These are phyloP conservation scores for Mucor plumbeus DNA, from an alignment of 371 early-diverging fungal genomes.

Conservation along the genomic window DNA sequence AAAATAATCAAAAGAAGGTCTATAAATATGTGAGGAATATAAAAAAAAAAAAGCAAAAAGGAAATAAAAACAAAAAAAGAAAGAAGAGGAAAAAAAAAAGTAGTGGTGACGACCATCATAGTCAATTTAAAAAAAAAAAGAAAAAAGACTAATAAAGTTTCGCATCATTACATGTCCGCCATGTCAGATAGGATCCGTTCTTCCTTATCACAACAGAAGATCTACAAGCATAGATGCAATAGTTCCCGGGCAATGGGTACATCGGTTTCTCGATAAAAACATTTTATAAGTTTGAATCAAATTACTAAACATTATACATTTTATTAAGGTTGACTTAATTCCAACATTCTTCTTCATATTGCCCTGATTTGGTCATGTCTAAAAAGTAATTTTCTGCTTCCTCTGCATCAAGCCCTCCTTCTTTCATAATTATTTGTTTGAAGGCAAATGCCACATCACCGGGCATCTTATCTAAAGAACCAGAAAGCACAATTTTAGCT, in stretches of 20 bases:
- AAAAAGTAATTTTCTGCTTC: slow-evolving; percentile 68
- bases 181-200: not conserved
- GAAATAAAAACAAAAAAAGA: slow-evolving; percentile 11
- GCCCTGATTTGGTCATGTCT: slow-evolving; percentile 64
- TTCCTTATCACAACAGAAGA: not conserved
- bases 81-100: not conserved
- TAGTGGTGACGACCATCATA: slow-evolving; percentile 4
- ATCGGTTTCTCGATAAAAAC: too few species aligned
- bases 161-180: slow-evolving; percentile 7
- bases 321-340: slow-evolving; percentile 32
- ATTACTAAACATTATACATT: not conserved
- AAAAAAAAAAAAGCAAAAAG: not conserved
- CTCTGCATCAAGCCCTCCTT: slow-evolving; percentile 60
- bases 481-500: slow-evolving; percentile 75
- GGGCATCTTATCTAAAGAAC: slow-evolving; percentile 86
- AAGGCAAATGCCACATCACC: slow-evolving; percentile 79
- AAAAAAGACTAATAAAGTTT: slow-evolving; percentile 1
- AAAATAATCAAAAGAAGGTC: not conserved
- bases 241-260: too few species aligned
- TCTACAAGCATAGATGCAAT: too few species aligned
- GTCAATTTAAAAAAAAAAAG: too few species aligned
- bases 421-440: slow-evolving; percentile 58
- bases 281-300: too few species aligned
- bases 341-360: slow-evolving; percentile 93
- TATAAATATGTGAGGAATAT: not conserved